Base-by-base conservation (phyloP, 2,329 filamentous ascomycete species). In the Exophiala oligosperma region DNA sequence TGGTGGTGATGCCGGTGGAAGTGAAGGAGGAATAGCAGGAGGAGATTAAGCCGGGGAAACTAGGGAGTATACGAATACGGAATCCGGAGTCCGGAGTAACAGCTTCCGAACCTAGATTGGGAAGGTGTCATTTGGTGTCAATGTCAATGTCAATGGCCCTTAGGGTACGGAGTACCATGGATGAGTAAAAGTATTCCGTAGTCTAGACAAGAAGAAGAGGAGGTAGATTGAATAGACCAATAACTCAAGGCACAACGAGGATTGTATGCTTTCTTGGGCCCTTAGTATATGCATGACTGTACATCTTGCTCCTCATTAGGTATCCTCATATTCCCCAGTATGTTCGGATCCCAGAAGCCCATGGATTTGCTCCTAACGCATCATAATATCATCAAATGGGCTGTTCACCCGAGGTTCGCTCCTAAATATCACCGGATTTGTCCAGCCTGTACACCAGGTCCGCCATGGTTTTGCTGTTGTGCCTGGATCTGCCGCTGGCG, bases 401-500 rank as follows among this genome's bases (percentile, higher is more conserved):
- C 46, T 28, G 12, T 29, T 14, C 44, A 28, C 14, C 46, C 46
- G n/a, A 29, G 23, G 8, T 17, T 29, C 46, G n/a, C n/a, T 14
- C 26, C 46, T 9, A 28, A 48, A 48, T 12, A 9, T 17, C 28
- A 48, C 46, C 46, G 46, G n/a, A 48, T 48, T n/a, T 48, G 48
- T 38, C 29, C 48, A 23, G 8, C 14, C 9, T 38, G 48, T 26
- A 26, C n/a, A 24, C 23, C 48, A 38, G n/a, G 7, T 37, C 48
- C 48, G 17, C 5, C 32, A n/a, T 56, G 40, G 2, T 29, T 28
- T 40, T 44, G 54, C 24, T 29, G 46, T 29, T 49, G 52, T 24
- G 29, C 28, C 37, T 50, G 44, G 9, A 37, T 21, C 48, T 54
- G 51, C 12, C 29, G 46, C 24, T 60, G 60, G 28, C 56, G 35